Percentiles rank a stretch among this genome's conserved stretches.
These are phyloP conservation scores for Aquilaria agallochum DNA, from an alignment of 441 rosid species.

Conservation along the genomic window DNA sequence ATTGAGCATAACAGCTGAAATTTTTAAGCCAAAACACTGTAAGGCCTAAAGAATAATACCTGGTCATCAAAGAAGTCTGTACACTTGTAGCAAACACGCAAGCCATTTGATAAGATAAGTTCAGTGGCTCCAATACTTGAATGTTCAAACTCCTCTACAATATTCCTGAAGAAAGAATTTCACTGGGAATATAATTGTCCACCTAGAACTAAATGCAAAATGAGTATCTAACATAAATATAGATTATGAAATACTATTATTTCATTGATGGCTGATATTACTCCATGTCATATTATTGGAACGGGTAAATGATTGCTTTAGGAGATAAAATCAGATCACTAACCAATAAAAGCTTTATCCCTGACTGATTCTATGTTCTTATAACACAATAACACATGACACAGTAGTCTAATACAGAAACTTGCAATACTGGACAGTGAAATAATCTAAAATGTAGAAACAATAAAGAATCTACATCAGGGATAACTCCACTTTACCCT, in stretches of 20 bases:
- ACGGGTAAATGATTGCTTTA: neutral
- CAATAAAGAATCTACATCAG: conserved; percentile 3
- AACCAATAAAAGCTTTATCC: too few species aligned
- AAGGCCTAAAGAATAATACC: conserved; percentile 40
- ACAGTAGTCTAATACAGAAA: too few species aligned
- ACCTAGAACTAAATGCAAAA: neutral
- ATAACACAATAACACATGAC: neutral
- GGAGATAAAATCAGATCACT: neutral
- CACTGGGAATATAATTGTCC: neutral
- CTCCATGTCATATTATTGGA: neutral
- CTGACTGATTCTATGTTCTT: too few species aligned
- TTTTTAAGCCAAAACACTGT: neutral
- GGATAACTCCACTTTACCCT: conserved; percentile 48
- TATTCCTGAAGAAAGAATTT: conserved; percentile 41
- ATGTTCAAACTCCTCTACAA: conserved; percentile 57
- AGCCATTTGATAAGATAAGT: conserved; percentile 82
- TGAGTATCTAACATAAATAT: too few species aligned
- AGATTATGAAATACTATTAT: too few species aligned
- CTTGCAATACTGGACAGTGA: neutral
- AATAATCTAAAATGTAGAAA: conserved; percentile 1
- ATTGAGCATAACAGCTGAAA: neutral
- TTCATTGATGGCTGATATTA: neutral
- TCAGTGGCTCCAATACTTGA: conserved; percentile 81
- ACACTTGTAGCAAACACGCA: conserved; percentile 82
- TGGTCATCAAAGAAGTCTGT: conserved; percentile 95